Base-by-base conservation (phyloP, 2,329 filamentous ascomycete species). In the Colletotrichum liaoningense region DNA sequence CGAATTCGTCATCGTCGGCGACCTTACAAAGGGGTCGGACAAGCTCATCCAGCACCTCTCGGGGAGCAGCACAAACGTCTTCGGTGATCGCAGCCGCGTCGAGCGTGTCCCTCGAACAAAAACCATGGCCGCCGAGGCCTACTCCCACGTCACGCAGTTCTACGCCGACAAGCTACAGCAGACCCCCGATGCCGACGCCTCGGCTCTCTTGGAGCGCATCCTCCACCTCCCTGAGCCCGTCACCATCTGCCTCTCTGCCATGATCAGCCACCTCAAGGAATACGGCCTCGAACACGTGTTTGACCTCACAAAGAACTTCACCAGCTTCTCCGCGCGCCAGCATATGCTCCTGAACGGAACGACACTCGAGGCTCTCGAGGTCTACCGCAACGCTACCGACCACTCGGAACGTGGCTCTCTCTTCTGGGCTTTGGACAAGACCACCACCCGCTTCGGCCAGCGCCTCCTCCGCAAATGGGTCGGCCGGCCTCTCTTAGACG, bases 301-400 rank as follows among this genome's bases (percentile, higher is more conserved):
- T 78, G 93, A 98, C 79, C 85, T 99, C 56, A 98, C 97, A 1
- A 98, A 97, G 78, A 98, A 98, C 84, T 99, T 99, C 79, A 93
- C 98, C 77, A 95, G 95, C 2, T 99, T 99, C 84, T 98, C 94
- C 77, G 94, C 95, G 8, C 89, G 95, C 49, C 95, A 96, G 16
- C 95, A 98, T 79, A 98, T 99, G 97, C 87, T 98, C 4, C 86
- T 99, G 73, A 98, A 97, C 79, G 97, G 96, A 57, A 99, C 98
- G 67, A 98, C 96, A 0, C 85, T 99, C 49, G 96, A 95, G 62
- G 98, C 95, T 78, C 88, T 99, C 14, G 97, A 99, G 81, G 95
- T 99, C 2, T 99, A 98, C 80, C 93, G 95, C 74, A 99, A 99
- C 77, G 92, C 95, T 78, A 98, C 96, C 0, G 95, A 98, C 79